Percentiles rank a stretch among this genome's conserved stretches.
Conservation (phyloP, 2,329 filamentous ascomycete species). For the Ophiocordyceps camponoti-floridani region DNA sequence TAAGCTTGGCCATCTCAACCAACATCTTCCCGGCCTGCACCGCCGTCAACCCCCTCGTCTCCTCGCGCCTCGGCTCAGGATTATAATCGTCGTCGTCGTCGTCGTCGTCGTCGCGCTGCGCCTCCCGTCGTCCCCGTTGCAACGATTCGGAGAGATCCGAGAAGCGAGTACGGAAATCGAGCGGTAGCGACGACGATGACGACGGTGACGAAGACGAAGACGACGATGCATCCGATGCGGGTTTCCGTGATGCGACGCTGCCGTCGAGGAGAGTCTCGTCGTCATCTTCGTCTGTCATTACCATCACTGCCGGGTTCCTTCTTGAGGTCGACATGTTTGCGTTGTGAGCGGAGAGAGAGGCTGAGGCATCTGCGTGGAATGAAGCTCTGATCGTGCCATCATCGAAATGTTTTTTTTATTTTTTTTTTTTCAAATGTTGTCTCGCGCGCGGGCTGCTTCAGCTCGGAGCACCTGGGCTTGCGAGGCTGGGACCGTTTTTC, state of each 20-base stretch:
- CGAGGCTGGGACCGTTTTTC: no score
- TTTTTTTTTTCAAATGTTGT: no score
- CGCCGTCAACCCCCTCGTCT: slow-evolving; percentile 13
- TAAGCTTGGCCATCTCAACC: slow-evolving; percentile 21
- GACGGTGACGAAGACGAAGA: slow-evolving; percentile 14
- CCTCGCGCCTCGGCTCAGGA: slow-evolving; percentile 7
- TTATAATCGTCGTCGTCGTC: not conserved
- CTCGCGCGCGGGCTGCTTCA: no score
- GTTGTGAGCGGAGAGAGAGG: not conserved
- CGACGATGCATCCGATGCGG: slow-evolving; percentile 15
- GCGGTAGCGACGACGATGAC: slow-evolving; percentile 7
- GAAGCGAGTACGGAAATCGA: slow-evolving; percentile 18
- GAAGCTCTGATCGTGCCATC: no score
- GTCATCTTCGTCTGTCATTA: slow-evolving; percentile 12
- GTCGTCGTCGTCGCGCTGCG: slow-evolving; percentile 9
- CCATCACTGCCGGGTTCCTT: slow-evolving; percentile 4
- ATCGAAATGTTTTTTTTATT: no score
- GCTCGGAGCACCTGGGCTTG: no score
- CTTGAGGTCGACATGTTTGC: no score
- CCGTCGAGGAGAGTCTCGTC: slow-evolving; percentile 13
- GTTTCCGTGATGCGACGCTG: not conserved
- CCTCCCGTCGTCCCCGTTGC: slow-evolving; percentile 9
- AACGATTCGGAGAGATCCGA: slow-evolving; percentile 20
- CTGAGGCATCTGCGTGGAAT: not conserved
- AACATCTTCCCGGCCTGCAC: slow-evolving; percentile 16